These are phyloP conservation scores for Fagus sylvatica DNA, from an alignment of 306 rosid species.

Conservation along the genomic window DNA sequence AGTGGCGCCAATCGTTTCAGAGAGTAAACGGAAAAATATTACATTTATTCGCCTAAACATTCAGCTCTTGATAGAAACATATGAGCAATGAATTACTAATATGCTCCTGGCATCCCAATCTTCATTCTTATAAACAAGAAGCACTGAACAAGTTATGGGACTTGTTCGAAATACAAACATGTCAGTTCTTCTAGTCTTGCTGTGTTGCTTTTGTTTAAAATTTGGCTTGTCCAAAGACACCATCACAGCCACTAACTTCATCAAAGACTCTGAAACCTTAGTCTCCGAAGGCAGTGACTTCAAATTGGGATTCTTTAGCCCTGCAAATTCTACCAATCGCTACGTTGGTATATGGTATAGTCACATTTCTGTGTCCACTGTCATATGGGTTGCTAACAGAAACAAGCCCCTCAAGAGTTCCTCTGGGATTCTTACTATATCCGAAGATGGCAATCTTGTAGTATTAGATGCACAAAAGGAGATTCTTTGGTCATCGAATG, in stretches of 20 bases:
- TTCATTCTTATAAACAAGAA: too few relatives aligned
- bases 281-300: not conserved
- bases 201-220: constrained; percentile 7
- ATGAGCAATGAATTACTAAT: too few relatives aligned
- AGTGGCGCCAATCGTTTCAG: too few relatives aligned
- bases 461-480: constrained; percentile 14
- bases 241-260: constrained; percentile 16
- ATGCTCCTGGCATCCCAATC: too few relatives aligned
- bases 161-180: constrained; percentile 2
- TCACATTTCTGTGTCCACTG: not conserved
- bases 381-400: constrained; percentile 50
- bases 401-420: constrained; percentile 25
- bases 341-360: constrained; percentile 48
- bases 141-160: constrained; percentile 22
- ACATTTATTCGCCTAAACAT: too few relatives aligned
- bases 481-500: constrained; percentile 40
- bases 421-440: constrained; percentile 26
- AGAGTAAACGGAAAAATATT: too few relatives aligned
- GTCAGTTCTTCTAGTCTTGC: not conserved
- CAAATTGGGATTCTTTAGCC: constrained; percentile 50
- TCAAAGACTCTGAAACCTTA: constrained; percentile 20
- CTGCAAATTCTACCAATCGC: constrained; percentile 11
- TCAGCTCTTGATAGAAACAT: too few relatives aligned
- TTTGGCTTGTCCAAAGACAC: constrained; percentile 13
- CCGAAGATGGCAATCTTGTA: constrained; percentile 26